A percentile compares a stretch with the other conserved stretches of the same genome.
These are phyloP conservation scores for Abrus pulchellus DNA, from an alignment of 306 rosid species.

Conservation along the genomic window DNA sequence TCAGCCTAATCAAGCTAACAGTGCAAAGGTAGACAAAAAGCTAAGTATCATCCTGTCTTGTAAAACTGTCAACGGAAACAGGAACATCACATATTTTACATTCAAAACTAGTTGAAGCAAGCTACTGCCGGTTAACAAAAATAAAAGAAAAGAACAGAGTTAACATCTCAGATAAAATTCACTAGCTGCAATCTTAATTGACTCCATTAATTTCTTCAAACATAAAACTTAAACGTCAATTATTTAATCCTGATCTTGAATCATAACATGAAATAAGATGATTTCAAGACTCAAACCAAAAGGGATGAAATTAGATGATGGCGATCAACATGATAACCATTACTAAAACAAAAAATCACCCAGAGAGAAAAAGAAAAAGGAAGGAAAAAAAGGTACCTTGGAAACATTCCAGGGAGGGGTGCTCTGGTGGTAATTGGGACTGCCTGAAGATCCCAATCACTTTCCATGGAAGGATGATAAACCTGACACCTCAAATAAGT, in stretches of 20 bases:
- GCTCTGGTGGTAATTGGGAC: slow-evolving; percentile 78
- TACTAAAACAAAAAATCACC: neutral
- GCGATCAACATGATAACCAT: neutral
- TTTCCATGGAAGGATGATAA: slow-evolving; percentile 98
- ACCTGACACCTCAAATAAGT: slow-evolving; percentile 98
- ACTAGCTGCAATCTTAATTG: slow-evolving; percentile 18
- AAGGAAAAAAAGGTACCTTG: slow-evolving; percentile 62
- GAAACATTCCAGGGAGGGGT: slow-evolving; percentile 74
- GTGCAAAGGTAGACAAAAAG: slow-evolving; percentile 24
- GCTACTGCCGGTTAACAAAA: slow-evolving; percentile 1
- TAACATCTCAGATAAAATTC: slow-evolving; percentile 47
- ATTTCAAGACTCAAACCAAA: neutral
- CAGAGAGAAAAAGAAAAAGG: neutral
- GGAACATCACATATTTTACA: slow-evolving; percentile 44
- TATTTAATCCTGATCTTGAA: slow-evolving; percentile 5
- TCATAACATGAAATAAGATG: slow-evolving; percentile 2
- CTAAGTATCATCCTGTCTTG: slow-evolving; percentile 39
- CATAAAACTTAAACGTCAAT: neutral
- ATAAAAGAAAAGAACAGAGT: slow-evolving; percentile 35
- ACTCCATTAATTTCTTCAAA: slow-evolving; percentile 33
- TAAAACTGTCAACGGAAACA: slow-evolving; percentile 32
- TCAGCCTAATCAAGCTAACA: slow-evolving; percentile 44
- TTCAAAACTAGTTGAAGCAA: slow-evolving; percentile 40
- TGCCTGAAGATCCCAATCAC: slow-evolving; percentile 98
- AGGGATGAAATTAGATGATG: slow-evolving; percentile 4